phyloP scores from a whole-genome alignment of 2,329 filamentous ascomycete species.

The Domatiomyces globalis region DNA sequence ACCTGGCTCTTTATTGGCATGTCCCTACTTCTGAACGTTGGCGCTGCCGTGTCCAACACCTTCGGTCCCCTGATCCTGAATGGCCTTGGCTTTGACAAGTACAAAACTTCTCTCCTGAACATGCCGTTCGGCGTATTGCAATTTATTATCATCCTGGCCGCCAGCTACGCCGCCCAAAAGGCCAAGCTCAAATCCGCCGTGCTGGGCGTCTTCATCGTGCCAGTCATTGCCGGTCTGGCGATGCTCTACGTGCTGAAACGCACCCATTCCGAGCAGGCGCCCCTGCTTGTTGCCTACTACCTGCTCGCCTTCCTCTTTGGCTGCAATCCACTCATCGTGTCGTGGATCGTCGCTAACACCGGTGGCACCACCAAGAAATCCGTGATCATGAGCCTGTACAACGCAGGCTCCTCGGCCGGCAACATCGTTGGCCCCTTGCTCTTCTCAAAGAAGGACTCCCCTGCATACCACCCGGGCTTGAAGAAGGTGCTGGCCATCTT shows the following conservation, averaged over 20 bases:
- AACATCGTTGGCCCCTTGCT: slow-evolving; percentile 55
- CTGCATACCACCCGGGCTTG: slow-evolving; percentile 44
- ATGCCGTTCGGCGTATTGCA: slow-evolving; percentile 54
- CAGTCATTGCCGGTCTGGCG: slow-evolving; percentile 44
- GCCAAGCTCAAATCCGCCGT: slow-evolving; percentile 44
- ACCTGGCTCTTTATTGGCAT: slow-evolving; percentile 48
- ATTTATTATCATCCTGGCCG: slow-evolving; percentile 43
- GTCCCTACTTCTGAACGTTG: slow-evolving; percentile 49
- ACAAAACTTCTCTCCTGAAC: slow-evolving; percentile 46
- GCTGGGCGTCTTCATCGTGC: slow-evolving; percentile 40
- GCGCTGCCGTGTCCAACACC: slow-evolving; percentile 47
- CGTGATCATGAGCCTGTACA: slow-evolving; percentile 49
- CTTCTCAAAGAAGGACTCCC: slow-evolving; percentile 45
- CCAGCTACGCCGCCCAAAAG: slow-evolving; percentile 45
- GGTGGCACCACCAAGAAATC: slow-evolving; percentile 55
- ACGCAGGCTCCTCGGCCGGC: slow-evolving; percentile 46
- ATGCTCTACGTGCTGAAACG: slow-evolving; percentile 40
- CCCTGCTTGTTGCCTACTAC: slow-evolving; percentile 48
- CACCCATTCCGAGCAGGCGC: slow-evolving; percentile 28
- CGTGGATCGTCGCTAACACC: slow-evolving; percentile 57
- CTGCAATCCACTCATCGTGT: slow-evolving; percentile 50
- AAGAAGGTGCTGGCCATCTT: slow-evolving; percentile 42
- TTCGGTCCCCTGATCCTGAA: slow-evolving; percentile 51
- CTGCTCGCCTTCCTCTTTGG: slow-evolving; percentile 53
- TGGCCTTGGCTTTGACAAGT: slow-evolving; percentile 47